Conservation (phyloP, 495 filamentous ascomycete species). For the Annulohypoxylon maeteangense region DNA sequence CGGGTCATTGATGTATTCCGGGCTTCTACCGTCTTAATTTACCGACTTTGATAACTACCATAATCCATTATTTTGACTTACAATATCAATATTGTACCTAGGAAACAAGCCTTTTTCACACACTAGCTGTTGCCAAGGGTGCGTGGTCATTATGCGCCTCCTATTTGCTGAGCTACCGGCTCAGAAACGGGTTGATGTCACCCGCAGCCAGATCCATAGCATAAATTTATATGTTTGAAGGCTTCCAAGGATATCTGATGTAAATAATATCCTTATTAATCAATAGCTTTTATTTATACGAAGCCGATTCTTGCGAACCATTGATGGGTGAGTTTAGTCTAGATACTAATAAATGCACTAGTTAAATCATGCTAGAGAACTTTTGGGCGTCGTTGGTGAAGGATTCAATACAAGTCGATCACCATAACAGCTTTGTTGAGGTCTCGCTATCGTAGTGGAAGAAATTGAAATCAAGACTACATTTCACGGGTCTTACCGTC, state of each 20-base stretch:
- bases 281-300: constrained; percentile 37
- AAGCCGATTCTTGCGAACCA: constrained; percentile 21
- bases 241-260: constrained; percentile 42
- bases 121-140: constrained; percentile 32
- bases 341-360: constrained; percentile 29
- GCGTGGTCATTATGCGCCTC: constrained; percentile 38
- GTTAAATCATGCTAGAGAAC: constrained; percentile 37
- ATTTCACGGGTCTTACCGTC: constrained; percentile 38
- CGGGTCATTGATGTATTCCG: constrained; percentile 46
- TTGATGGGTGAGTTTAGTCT: neutral
- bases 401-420: constrained; percentile 35
- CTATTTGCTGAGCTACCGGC: constrained; percentile 44
- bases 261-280: constrained; percentile 43
- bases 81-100: constrained; percentile 10
- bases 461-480: constrained; percentile 13
- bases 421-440: neutral
- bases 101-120: constrained; percentile 23
- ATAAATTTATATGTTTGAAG: constrained; percentile 47
- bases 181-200: constrained; percentile 41
- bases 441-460: neutral
- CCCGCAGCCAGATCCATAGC: constrained; percentile 43
- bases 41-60: constrained; percentile 47
- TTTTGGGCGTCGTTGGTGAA: constrained; percentile 29
- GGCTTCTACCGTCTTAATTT: constrained; percentile 38
- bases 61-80: constrained; percentile 44